A percentile compares a stretch with the other conserved stretches of the same genome.
Evolutionary conservation across 768 basidiomycete species (phyloP).

Genomic region (Macrolepiota albuminosa): DNA sequence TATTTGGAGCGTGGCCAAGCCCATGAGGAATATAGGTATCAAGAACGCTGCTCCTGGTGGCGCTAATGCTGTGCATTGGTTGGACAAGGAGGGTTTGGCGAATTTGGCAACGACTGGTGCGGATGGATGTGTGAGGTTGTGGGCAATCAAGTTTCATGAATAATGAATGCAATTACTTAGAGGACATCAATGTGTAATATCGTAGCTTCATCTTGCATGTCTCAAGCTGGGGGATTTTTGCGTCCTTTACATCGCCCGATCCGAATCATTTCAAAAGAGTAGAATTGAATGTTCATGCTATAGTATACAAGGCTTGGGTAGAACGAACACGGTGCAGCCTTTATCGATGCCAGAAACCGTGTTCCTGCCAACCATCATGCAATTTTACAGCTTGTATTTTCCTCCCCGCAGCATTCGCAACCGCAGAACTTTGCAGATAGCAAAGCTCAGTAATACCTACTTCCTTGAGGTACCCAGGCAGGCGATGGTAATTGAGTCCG

Average conservation of each 20-base stretch:
- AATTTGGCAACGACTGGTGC: slow-evolving; percentile 71
- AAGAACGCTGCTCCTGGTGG: slow-evolving; percentile 87
- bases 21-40: slow-evolving; percentile 71
- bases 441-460: slow-evolving; percentile 63
- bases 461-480: slow-evolving; percentile 59
- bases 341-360: slow-evolving; percentile 51
- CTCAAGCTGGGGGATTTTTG: background rate
- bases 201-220: background rate
- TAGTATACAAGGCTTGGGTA: background rate
- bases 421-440: slow-evolving; percentile 43
- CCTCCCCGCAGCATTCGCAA: slow-evolving; percentile 44
- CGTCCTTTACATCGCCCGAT: background rate
- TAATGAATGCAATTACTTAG: slow-evolving; percentile 3
- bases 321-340: background rate
- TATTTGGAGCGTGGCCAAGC: slow-evolving; percentile 73
- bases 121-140: slow-evolving; percentile 75
- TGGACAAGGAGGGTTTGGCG: slow-evolving; percentile 38
- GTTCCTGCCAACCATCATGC: slow-evolving; percentile 51
- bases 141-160: slow-evolving; percentile 53
- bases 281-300: background rate
- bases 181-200: no score
- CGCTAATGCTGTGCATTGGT: slow-evolving; percentile 78
- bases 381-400: slow-evolving; percentile 37
- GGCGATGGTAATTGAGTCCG: slow-evolving; percentile 74
- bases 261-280: background rate